Base-by-base conservation (phyloP, 176 grass and related monocot genomes). In the Triticum turgidum region DNA sequence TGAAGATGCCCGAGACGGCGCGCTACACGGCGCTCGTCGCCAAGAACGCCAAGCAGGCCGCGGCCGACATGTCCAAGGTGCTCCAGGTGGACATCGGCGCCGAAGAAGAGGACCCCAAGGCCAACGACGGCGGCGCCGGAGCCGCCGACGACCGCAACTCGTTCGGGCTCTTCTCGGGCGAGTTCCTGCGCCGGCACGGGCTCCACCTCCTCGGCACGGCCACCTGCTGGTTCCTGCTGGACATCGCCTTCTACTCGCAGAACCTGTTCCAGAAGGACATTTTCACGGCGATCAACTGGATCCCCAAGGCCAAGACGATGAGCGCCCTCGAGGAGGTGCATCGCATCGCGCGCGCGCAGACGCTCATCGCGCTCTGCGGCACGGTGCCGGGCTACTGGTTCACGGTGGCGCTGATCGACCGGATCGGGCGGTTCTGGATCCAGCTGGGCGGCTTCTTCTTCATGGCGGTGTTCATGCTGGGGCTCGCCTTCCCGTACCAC, bases 181-280 rank as follows among this genome's bases (percentile, higher is more conserved):
- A 89, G 71, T 94, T 94, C 58, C 13, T 51, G n/a, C 65, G 13
- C 11, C 90, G 90, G 12, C 93, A 94, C 56, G 93, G 90, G 12
- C 29, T 82, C 7, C 93, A 92, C 77, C 85, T 94, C 21, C 39
- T 88, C 3, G 93, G 90, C 47, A 89, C 93, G 0, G 54, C 73
- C 27, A 68, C 30, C 2, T 87, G 83, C 49, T 94, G 92, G 84
- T 92, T 94, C 81, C 49, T 94, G 8, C 94, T 97, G n/a, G 94
- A 87, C 83, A 90, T 92, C 75, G 94, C 92, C 78, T 92, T 97
- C 88, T 97, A 97, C 88, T 89, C 86, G 41, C 92, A 97, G 88
- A 97, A 94, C 83, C 90, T 97, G 67, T 94, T 97, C 38, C 94
- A 97, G 78, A 94, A 92, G 77, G 81, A 91, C 79, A 94, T 97